These are phyloP conservation scores for Nematocida homosporus DNA, from an alignment of 371 early-diverging fungal genomes.

Conservation along the genomic window DNA sequence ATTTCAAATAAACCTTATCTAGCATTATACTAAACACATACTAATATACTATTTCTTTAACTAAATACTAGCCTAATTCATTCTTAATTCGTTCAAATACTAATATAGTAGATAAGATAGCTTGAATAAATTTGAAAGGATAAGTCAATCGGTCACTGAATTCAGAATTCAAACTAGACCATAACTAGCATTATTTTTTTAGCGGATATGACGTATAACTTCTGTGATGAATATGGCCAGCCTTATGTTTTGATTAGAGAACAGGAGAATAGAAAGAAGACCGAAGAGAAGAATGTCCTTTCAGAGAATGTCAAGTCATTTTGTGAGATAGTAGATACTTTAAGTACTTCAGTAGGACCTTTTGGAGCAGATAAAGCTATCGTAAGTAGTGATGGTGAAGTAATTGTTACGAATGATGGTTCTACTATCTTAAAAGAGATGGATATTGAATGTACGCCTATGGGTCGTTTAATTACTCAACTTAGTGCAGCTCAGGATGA, in stretches of 20 bases:
- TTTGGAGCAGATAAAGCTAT: slow-evolving; percentile 96
- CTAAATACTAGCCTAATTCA: too few relatives aligned
- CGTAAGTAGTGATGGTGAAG: slow-evolving; percentile 94
- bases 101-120: too few relatives aligned
- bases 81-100: too few relatives aligned
- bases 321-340: slow-evolving; percentile 31
- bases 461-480: slow-evolving; percentile 91
- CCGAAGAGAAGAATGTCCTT: slow-evolving; percentile 48
- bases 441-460: slow-evolving; percentile 90
- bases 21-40: too few relatives aligned
- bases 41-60: too few relatives aligned
- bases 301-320: slow-evolving; percentile 45
- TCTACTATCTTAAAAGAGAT: slow-evolving; percentile 97
- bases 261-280: slow-evolving; percentile 43
- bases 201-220: slow-evolving; percentile 46
- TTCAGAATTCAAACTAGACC: too few relatives aligned
- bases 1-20: too few relatives aligned
- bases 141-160: too few relatives aligned
- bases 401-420: slow-evolving; percentile 98
- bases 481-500: slow-evolving; percentile 96
- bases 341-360: slow-evolving; percentile 89
- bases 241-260: slow-evolving; percentile 52
- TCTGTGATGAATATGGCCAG: slow-evolving; percentile 55
- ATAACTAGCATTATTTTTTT: slow-evolving; percentile 16
- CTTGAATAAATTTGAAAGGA: too few relatives aligned